Evolutionary conservation across 768 basidiomycete genomes (phyloP).

Genomic region (Ramaria rubella): DNA sequence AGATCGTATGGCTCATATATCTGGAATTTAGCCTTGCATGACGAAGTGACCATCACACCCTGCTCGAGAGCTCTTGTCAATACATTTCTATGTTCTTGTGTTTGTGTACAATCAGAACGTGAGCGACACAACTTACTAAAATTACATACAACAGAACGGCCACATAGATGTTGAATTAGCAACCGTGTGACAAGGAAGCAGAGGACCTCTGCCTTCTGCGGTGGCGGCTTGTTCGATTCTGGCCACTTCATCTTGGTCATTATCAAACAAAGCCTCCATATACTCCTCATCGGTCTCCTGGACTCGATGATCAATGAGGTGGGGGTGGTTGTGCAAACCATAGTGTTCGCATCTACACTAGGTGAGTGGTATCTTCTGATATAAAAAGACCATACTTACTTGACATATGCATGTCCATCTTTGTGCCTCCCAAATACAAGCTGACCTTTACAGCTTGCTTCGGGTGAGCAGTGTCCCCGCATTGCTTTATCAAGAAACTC

Average conservation of each 20-base stretch:
- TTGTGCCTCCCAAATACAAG: too few relatives aligned
- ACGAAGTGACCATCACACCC: too few relatives aligned
- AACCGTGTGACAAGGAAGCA: background rate
- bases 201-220: background rate
- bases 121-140: background rate
- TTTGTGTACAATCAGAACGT: background rate
- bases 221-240: background rate
- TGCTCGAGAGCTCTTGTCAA: too few relatives aligned
- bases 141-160: background rate
- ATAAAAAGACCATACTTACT: too few relatives aligned
- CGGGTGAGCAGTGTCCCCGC: too few relatives aligned
- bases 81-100: background rate
- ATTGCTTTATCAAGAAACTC: too few relatives aligned
- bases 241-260: background rate
- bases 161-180: background rate
- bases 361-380: background rate
- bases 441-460: too few relatives aligned
- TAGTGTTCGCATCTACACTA: background rate
- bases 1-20: too few relatives aligned
- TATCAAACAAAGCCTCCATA: background rate
- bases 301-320: background rate
- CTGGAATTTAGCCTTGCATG: too few relatives aligned
- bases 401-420: too few relatives aligned
- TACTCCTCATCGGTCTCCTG: background rate
- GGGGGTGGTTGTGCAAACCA: background rate